Base-by-base conservation (phyloP, 345 rosid species). In the Eucalyptus leucophloia region DNA sequence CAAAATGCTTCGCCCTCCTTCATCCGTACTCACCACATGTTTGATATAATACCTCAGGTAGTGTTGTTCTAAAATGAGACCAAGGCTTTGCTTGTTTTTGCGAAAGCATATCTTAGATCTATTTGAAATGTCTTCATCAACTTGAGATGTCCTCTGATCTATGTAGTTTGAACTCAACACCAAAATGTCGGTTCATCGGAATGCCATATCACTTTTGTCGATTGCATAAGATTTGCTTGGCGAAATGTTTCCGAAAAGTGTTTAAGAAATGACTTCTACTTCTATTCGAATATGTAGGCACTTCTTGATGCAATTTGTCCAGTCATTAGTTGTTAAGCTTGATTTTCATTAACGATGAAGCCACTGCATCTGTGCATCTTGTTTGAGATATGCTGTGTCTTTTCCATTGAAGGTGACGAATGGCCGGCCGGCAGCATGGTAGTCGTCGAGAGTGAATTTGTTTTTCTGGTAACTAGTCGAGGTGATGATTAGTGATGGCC, bases 381-480 rank as follows among this genome's bases (percentile, higher is more conserved):
- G 28, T 54, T 9, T 1, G 1, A 23, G 60, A 21, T 54, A 54
- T 54, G 5, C 10, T 8, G 60, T 54, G 60, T 54, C 60, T 54
- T 54, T 54, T 54, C 28, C 28, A 54, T 54, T 21, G 60, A 54
- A 54, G 26, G 54, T 21, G 60, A 54, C 60, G 12, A 54, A 54
- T 4, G 60, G 60, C 60, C 12, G 1, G 5, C 26, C 0, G 1
- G 12, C 1, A 0, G 23, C 23, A 54, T 54, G 28, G 28, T 21
- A 54, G 60, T 54, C 3, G 0, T 54, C 5, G 26, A 26, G 5
- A 19, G 60, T 54, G 28, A 23, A 54, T 54, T 54, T 21, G 60
- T 21, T 21, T 54, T 54, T 54, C 60, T 9, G 12, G 60, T 54
- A 54, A 9, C 5, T 21, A 21, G 60, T 54, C 5, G 2, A 2